These are phyloP conservation scores for Recurvomyces mirabilis DNA, from an alignment of 495 filamentous ascomycete genomes.

Conservation along the genomic window DNA sequence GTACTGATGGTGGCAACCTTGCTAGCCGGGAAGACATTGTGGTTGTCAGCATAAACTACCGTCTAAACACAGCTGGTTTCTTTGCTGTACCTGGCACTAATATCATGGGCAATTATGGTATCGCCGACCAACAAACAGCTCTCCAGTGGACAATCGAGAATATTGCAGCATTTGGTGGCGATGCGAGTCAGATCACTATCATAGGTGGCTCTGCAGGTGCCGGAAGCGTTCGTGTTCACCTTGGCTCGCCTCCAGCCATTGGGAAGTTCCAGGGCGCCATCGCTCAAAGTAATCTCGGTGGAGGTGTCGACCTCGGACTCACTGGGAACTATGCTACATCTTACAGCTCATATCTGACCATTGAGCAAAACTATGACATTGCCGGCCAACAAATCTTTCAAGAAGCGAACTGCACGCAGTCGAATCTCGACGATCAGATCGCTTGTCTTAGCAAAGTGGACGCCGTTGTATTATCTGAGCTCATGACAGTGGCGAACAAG, in stretches of 20 bases:
- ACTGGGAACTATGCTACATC: constrained; percentile 35
- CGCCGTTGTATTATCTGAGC: constrained; percentile 24
- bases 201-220: constrained; percentile 3
- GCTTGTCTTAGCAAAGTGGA: constrained; percentile 29
- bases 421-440: constrained; percentile 25
- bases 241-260: constrained; percentile 28
- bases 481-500: constrained; percentile 30
- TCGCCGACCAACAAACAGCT: constrained; percentile 43
- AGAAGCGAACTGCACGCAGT: constrained; percentile 28
- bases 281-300: constrained; percentile 37
- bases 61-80: background rate
- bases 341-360: constrained; percentile 37
- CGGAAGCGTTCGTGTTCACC: constrained; percentile 7
- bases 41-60: constrained; percentile 17
- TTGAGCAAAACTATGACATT: constrained; percentile 29
- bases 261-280: constrained; percentile 33
- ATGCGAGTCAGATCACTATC: constrained; percentile 30
- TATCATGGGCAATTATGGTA: constrained; percentile 23
- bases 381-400: constrained; percentile 30
- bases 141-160: constrained; percentile 46
- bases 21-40: constrained; percentile 26
- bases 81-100: constrained; percentile 10
- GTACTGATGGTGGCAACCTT: constrained; percentile 19
- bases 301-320: constrained; percentile 30
- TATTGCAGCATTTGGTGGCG: constrained; percentile 45